Evolutionary conservation across 2,329 filamentous ascomycete genomes (phyloP).

Genomic region (Atkinsonella hypoxylon): DNA sequence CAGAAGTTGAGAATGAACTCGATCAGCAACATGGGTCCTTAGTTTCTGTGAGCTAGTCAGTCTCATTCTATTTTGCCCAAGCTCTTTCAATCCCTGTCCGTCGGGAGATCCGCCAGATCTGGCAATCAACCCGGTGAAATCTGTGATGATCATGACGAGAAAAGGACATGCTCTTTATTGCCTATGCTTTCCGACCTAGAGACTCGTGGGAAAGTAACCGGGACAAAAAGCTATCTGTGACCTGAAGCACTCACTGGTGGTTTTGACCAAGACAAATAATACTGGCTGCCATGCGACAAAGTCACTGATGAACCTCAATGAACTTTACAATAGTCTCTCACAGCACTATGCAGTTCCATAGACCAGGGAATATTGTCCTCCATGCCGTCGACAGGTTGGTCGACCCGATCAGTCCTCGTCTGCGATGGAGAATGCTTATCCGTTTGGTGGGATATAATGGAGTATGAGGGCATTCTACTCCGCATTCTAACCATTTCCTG

Average conservation of each 20-base stretch:
- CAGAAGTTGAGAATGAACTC: not conserved
- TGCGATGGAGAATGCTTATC: not conserved
- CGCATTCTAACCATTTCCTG: not conserved
- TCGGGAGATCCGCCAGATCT: conserved; percentile 1
- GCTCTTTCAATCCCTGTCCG: not conserved
- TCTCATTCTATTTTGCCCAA: not conserved
- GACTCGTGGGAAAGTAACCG: not conserved
- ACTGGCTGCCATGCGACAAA: not conserved
- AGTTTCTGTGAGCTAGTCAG: not conserved
- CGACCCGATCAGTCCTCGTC: not conserved
- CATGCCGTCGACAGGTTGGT: not conserved
- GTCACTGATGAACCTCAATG: not conserved
- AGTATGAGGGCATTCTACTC: not conserved
- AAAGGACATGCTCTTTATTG: no score
- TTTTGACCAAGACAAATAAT: not conserved
- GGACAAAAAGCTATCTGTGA: not conserved
- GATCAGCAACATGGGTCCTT: not conserved
- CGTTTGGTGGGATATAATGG: not conserved
- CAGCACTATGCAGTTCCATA: not conserved
- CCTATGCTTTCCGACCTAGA: not conserved
- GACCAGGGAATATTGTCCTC: not conserved
- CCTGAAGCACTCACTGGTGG: not conserved
- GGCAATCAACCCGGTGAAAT: not conserved
- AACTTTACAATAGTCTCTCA: not conserved
- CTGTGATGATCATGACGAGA: not conserved